These are phyloP conservation scores for Vicia sativa DNA, from an alignment of 306 rosid species.

Conservation along the genomic window DNA sequence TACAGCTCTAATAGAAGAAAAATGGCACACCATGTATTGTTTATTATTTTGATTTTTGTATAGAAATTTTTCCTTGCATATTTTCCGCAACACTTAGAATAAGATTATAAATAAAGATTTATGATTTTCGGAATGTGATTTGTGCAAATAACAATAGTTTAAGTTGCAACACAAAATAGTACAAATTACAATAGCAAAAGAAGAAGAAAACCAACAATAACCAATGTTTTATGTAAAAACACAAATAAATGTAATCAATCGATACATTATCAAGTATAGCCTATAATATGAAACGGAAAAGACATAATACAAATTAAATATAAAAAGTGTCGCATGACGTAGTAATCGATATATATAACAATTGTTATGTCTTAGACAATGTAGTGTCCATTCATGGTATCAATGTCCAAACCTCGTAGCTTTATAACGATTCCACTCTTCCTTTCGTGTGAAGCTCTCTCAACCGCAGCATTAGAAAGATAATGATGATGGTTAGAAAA, in stretches of 20 bases:
- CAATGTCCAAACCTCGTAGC: constrained; percentile 67
- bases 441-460: constrained; percentile 89
- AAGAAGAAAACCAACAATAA: not conserved
- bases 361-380: constrained; percentile 45
- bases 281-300: not conserved
- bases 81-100: constrained; percentile 4
- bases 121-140: not conserved
- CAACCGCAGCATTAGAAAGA: constrained; percentile 46
- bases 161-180: constrained; percentile 11
- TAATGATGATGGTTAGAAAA: not conserved
- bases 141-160: constrained; percentile 25
- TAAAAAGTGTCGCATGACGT: not conserved
- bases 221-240: constrained; percentile 4
- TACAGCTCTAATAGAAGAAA: constrained; percentile 11
- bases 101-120: constrained; percentile 25
- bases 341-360: not conserved
- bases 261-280: constrained; percentile 27
- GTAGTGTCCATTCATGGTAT: constrained; percentile 71
- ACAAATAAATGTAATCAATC: not conserved
- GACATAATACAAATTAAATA: constrained; percentile 17
- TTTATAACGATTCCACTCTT: constrained; percentile 70
- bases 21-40: not conserved
- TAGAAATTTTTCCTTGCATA: constrained; percentile 5
- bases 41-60: constrained; percentile 18
- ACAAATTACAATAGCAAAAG: not conserved